Evolutionary conservation across 495 filamentous ascomycete genomes (phyloP).

Genomic region (Aspergillus heteromorphus): DNA sequence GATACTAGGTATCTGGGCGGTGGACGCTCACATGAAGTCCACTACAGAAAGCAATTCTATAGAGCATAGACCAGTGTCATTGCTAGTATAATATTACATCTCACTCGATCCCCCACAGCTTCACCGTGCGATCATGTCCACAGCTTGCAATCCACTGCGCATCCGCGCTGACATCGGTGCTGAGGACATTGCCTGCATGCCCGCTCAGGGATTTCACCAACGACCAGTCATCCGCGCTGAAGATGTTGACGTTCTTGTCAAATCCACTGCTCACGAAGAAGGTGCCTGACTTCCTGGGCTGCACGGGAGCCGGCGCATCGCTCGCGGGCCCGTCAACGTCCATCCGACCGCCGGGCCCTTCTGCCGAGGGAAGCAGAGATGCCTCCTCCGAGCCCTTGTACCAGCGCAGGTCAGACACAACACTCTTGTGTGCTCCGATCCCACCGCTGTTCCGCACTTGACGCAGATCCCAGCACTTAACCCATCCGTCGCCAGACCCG

Average conservation of each 20-base stretch:
- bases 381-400: conserved; percentile 69
- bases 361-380: conserved; percentile 50
- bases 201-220: conserved; percentile 81
- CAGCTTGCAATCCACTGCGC: conserved; percentile 88
- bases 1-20: too few relatives aligned
- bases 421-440: conserved; percentile 85
- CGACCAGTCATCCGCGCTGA: conserved; percentile 94
- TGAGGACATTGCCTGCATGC: conserved; percentile 86
- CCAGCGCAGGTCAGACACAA: conserved; percentile 91
- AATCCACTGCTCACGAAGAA: conserved; percentile 90
- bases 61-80: background rate
- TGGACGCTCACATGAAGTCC: too few relatives aligned
- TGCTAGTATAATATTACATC: background rate
- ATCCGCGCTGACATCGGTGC: conserved; percentile 79
- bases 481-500: conserved; percentile 89
- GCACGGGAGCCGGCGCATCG: conserved; percentile 16
- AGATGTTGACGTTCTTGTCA: conserved; percentile 92
- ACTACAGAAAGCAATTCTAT: background rate
- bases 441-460: conserved; percentile 76
- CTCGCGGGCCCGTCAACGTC: conserved; percentile 45
- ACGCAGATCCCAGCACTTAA: conserved; percentile 95
- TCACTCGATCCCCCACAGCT: conserved; percentile 91
- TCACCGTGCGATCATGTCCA: conserved; percentile 91
- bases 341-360: conserved; percentile 57
- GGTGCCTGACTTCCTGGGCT: conserved; percentile 68